Base-by-base conservation (phyloP, 2,329 filamentous ascomycete genomes). In the Aureobasidium sp. region DNA sequence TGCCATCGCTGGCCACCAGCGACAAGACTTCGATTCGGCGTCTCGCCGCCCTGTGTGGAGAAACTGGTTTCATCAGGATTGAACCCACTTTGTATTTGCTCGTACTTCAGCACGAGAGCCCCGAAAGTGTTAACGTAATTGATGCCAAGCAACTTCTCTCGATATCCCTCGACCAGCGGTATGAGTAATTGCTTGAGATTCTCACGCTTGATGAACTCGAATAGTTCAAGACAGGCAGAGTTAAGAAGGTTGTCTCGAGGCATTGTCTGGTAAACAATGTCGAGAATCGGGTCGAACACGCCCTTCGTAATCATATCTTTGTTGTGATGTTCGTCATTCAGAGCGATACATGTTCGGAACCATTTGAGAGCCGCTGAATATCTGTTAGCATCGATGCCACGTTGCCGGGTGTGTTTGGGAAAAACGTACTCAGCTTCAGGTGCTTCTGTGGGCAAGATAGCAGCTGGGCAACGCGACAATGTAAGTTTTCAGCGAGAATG, bases 321-420 rank as follows among this genome's bases (percentile, higher is more conserved):
- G 69, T 91, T 87, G 72, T 97, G 96, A 68, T 94, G 96, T 60
- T 95, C 91, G 71, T 97, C 93, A 69, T 94, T 88, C 39, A 96
- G 81, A 49, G 86, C 86, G 62, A 97, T 83, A 64, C 96, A 84
- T 48, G 89, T 90, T 37, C 93, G 89, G 78, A 97, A 93, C 76
- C 96, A 97, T 72, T 96, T 94, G 67, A 99, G 83, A 6, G 92
- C 90, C 68, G 91, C 90, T 92, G n/a, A n/a, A n/a, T n/a, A n/a
- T n/a, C n/a, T 29, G 42, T 58, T 21, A 58, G 54, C 29, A 30
- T 39, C 41, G 3, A 25, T 2, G 25, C 7, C 13, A 2, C 10
- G 32, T 8, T 3, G 10, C 8, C n/a, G 60, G 73, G 5, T n/a
- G 16, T 16, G 3, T 29, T 68, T 74, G 66, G 51, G 62, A 30